These are phyloP conservation scores for Mucor ambiguus DNA, from an alignment of 371 early-diverging fungal species.

Conservation along the genomic window DNA sequence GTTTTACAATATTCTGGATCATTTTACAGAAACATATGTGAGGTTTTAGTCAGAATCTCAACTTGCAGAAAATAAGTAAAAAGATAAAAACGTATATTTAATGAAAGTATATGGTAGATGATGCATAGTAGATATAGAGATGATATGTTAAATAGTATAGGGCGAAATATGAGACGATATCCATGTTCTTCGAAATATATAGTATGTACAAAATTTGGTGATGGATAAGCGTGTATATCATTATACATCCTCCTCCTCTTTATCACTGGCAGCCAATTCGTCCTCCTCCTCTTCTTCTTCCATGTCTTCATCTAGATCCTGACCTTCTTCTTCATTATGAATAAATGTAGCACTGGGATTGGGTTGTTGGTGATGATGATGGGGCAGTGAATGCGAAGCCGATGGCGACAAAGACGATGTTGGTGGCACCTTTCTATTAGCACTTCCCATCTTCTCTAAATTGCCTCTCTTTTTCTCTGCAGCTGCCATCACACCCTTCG, in stretches of 20 bases:
- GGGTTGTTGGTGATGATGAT: not conserved
- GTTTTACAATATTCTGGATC: not conserved
- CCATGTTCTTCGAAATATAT: not conserved
- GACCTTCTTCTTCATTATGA: not conserved
- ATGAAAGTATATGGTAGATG: not conserved
- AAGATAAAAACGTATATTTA: not conserved
- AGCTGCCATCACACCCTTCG: conserved; percentile 55
- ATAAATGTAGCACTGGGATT: not conserved
- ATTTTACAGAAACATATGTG: not conserved
- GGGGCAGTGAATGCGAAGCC: not conserved
- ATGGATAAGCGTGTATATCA: not conserved
- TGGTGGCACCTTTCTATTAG: conserved; percentile 40
- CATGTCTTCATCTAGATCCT: not conserved
- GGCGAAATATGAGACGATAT: not conserved
- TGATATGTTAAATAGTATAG: not conserved
- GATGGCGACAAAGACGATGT: not conserved
- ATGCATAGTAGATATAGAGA: not conserved
- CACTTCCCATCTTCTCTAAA: conserved; percentile 55
- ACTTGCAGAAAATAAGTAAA: not conserved
- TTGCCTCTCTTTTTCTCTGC: conserved; percentile 55
- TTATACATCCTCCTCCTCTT: not conserved
- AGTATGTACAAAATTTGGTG: not conserved
- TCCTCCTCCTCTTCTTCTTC: conserved; percentile 9
- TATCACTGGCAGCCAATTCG: conserved; percentile 4
- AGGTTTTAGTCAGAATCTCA: not conserved